These are phyloP conservation scores for Acanthamoeba polyphaga DNA, from an alignment of 208 protist species.

Conservation along the genomic window DNA sequence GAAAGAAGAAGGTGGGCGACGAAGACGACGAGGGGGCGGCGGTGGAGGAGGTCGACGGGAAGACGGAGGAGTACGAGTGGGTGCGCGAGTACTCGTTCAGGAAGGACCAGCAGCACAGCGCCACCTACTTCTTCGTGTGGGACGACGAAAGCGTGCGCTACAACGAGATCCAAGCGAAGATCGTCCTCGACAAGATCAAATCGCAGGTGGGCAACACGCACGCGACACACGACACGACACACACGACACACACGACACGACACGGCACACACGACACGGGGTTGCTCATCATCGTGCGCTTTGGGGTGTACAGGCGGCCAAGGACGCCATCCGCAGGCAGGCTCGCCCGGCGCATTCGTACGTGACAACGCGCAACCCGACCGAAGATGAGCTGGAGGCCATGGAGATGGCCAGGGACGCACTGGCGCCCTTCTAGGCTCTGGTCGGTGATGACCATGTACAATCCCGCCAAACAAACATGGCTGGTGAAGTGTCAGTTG, in stretches of 20 bases:
- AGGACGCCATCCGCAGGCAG: slow-evolving; percentile 22
- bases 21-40: slow-evolving; percentile 14
- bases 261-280: not conserved
- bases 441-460: not conserved
- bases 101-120: slow-evolving; percentile 21
- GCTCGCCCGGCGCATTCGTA: not conserved
- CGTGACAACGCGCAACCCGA: slow-evolving; percentile 8
- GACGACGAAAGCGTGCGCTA: slow-evolving; percentile 28
- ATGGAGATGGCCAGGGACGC: slow-evolving; percentile 4
- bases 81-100: slow-evolving; percentile 50
- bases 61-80: slow-evolving; percentile 15
- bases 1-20: not conserved
- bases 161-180: slow-evolving; percentile 4
- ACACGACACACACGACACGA: not conserved
- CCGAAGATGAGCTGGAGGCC: not conserved
- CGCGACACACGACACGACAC: not conserved
- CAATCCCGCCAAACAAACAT: not conserved
- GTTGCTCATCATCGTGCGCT: not conserved
- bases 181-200: slow-evolving; percentile 61
- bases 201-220: not conserved
- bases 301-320: not conserved
- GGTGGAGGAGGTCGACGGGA: not conserved
- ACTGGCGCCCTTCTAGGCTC: not conserved
- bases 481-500: no score
- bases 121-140: slow-evolving; percentile 40